phyloP scores from a whole-genome alignment of 1,284 basidiomycete species.

The Golubevia pallescens region DNA sequence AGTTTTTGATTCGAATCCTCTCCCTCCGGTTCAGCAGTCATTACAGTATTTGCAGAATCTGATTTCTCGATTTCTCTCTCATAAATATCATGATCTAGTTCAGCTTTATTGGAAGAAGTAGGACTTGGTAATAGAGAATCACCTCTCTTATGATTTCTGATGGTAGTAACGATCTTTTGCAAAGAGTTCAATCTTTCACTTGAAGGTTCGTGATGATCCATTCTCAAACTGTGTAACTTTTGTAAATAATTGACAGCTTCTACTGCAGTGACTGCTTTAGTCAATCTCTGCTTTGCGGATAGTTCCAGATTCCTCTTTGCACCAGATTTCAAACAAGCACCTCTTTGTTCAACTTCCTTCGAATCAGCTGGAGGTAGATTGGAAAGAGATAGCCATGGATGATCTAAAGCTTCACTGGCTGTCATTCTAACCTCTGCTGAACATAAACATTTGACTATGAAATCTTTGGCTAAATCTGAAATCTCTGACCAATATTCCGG shows the following conservation, averaged over 20 bases:
- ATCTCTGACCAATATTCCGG: slow-evolving; percentile 55
- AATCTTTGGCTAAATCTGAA: slow-evolving; percentile 53
- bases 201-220: slow-evolving; percentile 30
- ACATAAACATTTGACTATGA: slow-evolving; percentile 54
- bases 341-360: slow-evolving; percentile 27
- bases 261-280: slow-evolving; percentile 48
- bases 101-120: slow-evolving; percentile 3
- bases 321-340: slow-evolving; percentile 45
- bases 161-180: slow-evolving; percentile 27
- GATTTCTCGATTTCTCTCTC: too few species aligned
- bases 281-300: slow-evolving; percentile 40
- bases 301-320: slow-evolving; percentile 26
- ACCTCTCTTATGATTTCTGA: slow-evolving; percentile 23
- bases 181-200: slow-evolving; percentile 37
- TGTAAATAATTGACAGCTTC: slow-evolving; percentile 48
- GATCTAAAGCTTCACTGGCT: slow-evolving; percentile 44
- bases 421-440: slow-evolving; percentile 48
- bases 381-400: slow-evolving; percentile 46
- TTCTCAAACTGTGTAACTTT: slow-evolving; percentile 40
- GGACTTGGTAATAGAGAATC: slow-evolving; percentile 20
- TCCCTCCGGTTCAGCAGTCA: not conserved
- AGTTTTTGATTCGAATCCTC: too few species aligned
- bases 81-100: not conserved
- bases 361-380: slow-evolving; percentile 26
- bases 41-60: slow-evolving; percentile 11